These are phyloP conservation scores for Mycena sp. DNA, from an alignment of 1,284 basidiomycete species.

Conservation along the genomic window DNA sequence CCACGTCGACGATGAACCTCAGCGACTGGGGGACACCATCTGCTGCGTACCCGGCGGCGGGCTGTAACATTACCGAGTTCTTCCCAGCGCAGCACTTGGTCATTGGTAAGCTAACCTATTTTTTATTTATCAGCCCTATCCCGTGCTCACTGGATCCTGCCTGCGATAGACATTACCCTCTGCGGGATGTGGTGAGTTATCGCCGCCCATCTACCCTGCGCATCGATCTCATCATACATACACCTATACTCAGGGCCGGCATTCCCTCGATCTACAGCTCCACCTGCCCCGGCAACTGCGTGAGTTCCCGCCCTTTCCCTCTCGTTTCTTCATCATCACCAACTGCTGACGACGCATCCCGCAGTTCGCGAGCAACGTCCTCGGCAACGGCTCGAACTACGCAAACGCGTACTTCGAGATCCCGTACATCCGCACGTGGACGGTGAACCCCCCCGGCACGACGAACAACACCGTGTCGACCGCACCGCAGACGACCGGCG, in stretches of 20 bases:
- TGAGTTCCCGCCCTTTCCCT: not conserved
- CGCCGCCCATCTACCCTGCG: not conserved
- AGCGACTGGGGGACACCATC: conserved; percentile 58
- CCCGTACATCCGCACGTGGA: conserved; percentile 25
- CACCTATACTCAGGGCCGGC: conserved; percentile 18
- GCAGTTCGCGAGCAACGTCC: conserved; percentile 24
- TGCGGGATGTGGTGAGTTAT: conserved; percentile 26
- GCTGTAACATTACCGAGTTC: conserved; percentile 57
- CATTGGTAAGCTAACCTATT: too few species aligned
- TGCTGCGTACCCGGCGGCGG: conserved; percentile 50
- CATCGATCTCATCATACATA: not conserved
- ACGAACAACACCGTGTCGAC: too few species aligned
- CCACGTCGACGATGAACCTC: conserved; percentile 56
- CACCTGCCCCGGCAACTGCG: conserved; percentile 12
- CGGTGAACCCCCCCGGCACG: conserved; percentile 5
- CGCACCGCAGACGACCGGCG: too few species aligned
- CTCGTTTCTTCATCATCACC: not conserved
- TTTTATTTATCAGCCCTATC: too few species aligned
- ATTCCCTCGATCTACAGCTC: conserved; percentile 9
- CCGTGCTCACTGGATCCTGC: too few species aligned
- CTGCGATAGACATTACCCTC: conserved; percentile 28
- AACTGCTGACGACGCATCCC: not conserved
- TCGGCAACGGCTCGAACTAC: conserved; percentile 31
- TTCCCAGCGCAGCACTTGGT: conserved; percentile 63
- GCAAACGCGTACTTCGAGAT: conserved; percentile 33